A percentile compares a stretch with the other conserved stretches of the same genome.
Evolutionary conservation across 2,329 filamentous ascomycete species (phyloP).

Genomic region (Plenodomus tracheiphilus): DNA sequence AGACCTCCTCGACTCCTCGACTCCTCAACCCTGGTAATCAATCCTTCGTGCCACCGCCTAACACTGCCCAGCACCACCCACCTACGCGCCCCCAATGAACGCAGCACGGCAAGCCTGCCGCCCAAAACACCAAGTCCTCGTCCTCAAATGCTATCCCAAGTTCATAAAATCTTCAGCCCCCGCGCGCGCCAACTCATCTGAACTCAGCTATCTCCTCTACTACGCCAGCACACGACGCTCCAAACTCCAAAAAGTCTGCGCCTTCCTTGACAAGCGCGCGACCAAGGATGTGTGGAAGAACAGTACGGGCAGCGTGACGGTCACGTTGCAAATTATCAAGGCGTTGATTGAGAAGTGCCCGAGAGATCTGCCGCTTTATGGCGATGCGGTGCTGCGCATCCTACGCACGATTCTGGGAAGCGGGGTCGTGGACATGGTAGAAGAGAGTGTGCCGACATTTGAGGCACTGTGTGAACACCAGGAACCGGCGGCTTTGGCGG

Average conservation of each 20-base stretch:
- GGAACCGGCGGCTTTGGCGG: conserved; percentile 80
- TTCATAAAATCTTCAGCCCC: conserved; percentile 85
- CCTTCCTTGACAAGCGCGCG: conserved; percentile 92
- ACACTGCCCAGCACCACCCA: background rate
- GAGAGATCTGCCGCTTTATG: conserved; percentile 87
- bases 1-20: background rate
- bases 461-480: conserved; percentile 87
- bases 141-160: conserved; percentile 94
- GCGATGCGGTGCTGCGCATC: conserved; percentile 80
- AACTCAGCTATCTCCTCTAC: conserved; percentile 95
- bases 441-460: conserved; percentile 85
- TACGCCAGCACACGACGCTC: conserved; percentile 92
- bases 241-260: conserved; percentile 95
- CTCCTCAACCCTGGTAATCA: background rate
- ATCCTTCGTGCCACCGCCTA: background rate
- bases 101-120: conserved; percentile 66
- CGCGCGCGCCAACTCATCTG: conserved; percentile 93
- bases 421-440: conserved; percentile 87
- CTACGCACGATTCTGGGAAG: conserved; percentile 81
- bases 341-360: conserved; percentile 92
- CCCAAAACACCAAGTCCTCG: conserved; percentile 94
- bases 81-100: conserved; percentile 50
- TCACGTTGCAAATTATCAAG: conserved; percentile 89
- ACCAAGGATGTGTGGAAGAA: conserved; percentile 87
- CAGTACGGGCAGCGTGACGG: conserved; percentile 89